A percentile compares a stretch with the other conserved stretches of the same genome.
These are phyloP conservation scores for Backusella westeae DNA, from an alignment of 192 early-diverging fungal species.

Conservation along the genomic window DNA sequence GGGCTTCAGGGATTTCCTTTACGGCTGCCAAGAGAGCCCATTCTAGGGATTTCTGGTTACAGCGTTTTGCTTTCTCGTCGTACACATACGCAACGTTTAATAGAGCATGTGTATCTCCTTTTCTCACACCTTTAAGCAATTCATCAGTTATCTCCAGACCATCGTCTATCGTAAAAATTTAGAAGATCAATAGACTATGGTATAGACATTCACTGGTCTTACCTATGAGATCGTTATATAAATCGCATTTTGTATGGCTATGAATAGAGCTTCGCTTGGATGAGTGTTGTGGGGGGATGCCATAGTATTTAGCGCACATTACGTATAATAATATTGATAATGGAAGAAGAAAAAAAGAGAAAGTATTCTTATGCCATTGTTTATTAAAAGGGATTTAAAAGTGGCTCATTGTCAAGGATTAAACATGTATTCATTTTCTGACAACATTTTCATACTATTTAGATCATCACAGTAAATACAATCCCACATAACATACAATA, in stretches of 20 bases:
- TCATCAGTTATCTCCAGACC: neutral
- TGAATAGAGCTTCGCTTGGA: neutral
- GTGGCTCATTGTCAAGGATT: neutral
- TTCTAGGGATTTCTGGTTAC: neutral
- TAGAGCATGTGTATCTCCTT: neutral
- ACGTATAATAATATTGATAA: neutral
- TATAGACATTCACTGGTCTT: neutral
- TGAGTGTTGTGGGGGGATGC: neutral
- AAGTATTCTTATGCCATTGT: neutral
- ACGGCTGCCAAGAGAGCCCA: neutral
- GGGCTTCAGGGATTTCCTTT: neutral
- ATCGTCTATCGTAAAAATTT: neutral
- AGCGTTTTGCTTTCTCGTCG: neutral
- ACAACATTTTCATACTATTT: neutral
- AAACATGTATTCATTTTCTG: neutral
- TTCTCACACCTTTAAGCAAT: neutral
- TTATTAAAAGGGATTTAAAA: neutral
- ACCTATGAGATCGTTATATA: neutral
- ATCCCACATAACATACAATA: no score
- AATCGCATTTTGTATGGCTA: neutral
- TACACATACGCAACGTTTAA: neutral
- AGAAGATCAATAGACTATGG: no score
- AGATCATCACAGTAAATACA: no score
- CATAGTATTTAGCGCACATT: neutral
- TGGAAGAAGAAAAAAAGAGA: neutral